These are phyloP conservation scores for Quercus bicolor DNA, from an alignment of 306 rosid species.

Conservation along the genomic window DNA sequence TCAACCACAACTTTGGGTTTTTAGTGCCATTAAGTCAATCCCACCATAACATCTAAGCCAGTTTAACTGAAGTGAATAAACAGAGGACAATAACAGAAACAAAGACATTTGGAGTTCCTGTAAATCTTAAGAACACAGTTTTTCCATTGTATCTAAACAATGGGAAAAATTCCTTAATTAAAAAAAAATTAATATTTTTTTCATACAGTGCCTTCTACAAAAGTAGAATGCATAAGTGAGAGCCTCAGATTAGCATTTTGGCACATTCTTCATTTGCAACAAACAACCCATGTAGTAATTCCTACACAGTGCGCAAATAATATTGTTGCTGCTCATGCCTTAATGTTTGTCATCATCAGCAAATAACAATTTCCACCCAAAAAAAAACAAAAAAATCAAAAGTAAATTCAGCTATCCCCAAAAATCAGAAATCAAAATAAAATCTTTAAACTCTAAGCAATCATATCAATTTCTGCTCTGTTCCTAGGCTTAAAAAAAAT, in stretches of 20 bases:
- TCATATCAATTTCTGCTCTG: background rate
- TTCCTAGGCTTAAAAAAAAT: background rate
- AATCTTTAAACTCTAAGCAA: background rate
- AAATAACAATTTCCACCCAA: background rate
- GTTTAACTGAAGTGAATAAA: background rate
- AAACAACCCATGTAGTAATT: conserved; percentile 47
- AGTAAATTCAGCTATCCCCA: background rate
- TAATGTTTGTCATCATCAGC: conserved; percentile 6
- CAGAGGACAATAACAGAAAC: background rate
- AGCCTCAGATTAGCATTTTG: conserved; percentile 84
- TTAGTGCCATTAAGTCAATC: background rate
- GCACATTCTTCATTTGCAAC: conserved; percentile 65
- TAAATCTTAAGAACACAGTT: too few relatives aligned
- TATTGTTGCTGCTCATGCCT: conserved; percentile 19
- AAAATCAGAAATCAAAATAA: background rate
- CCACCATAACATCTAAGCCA: background rate
- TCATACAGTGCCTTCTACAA: background rate
- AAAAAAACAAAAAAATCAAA: background rate
- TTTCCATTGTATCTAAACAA: too few relatives aligned
- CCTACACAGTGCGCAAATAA: conserved; percentile 48
- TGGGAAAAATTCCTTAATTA: too few relatives aligned
- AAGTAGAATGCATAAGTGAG: background rate
- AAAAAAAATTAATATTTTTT: background rate
- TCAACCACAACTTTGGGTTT: background rate
- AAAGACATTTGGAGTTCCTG: background rate